phyloP scores from a whole-genome alignment of 208 protist species.

The Strigomonas culicis region DNA sequence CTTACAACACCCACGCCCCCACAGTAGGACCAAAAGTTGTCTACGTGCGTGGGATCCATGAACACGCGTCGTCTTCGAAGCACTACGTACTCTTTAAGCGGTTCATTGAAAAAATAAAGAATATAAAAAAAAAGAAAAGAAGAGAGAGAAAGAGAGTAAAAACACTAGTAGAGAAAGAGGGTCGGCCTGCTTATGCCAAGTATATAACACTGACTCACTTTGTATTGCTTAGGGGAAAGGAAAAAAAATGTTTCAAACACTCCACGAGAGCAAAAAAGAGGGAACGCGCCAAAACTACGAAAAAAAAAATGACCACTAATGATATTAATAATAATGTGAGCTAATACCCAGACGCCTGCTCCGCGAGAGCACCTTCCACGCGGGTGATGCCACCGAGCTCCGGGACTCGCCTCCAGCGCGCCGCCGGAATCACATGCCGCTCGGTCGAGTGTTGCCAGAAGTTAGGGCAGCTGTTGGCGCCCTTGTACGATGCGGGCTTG shows the following conservation, averaged over 20 bases:
- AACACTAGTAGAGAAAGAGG: no score
- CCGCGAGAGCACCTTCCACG: conserved; percentile 49
- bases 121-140: conserved; percentile 9
- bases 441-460: conserved; percentile 86
- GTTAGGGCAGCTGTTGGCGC: conserved; percentile 80
- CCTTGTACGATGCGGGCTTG: conserved; percentile 43
- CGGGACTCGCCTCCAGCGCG: conserved; percentile 64
- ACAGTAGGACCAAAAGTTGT: conserved; percentile 68
- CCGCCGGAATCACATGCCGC: conserved; percentile 74
- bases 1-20: conserved; percentile 44
- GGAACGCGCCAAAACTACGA: not conserved
- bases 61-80: no score
- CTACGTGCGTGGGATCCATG: conserved; percentile 10
- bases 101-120: conserved; percentile 5
- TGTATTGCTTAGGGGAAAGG: no score
- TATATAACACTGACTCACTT: no score
- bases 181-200: not conserved
- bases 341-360: conserved; percentile 66
- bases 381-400: conserved; percentile 88
- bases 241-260: no score
- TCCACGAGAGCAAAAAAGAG: not conserved
- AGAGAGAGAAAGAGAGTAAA: not conserved
- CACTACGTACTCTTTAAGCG: no score
- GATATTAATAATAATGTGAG: not conserved
- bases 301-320: not conserved